Percentiles rank a stretch among this genome's conserved stretches.
These are phyloP conservation scores for Haplosporangium gracile DNA, from an alignment of 192 early-diverging fungal genomes.

Conservation along the genomic window DNA sequence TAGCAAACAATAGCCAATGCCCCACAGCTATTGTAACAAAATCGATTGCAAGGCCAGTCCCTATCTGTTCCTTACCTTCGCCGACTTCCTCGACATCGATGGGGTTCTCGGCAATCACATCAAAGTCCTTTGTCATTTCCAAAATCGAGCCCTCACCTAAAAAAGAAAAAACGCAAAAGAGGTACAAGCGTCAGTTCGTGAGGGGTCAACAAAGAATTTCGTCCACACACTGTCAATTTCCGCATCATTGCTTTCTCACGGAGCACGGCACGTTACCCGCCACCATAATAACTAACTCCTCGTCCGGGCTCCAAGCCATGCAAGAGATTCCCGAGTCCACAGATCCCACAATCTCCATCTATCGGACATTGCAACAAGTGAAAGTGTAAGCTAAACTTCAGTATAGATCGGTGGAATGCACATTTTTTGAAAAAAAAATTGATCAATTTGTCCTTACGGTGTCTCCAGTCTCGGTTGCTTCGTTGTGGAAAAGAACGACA, in stretches of 20 bases:
- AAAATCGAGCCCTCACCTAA: conserved; percentile 74
- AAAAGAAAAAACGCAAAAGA: conserved; percentile 4
- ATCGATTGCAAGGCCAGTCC: neutral
- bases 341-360: conserved; percentile 78
- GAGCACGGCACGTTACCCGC: conserved; percentile 64
- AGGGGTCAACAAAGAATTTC: neutral
- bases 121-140: conserved; percentile 95
- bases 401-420: neutral
- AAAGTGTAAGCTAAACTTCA: neutral
- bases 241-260: neutral
- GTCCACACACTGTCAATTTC: neutral
- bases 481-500: conserved; percentile 64
- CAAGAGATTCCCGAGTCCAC: conserved; percentile 81
- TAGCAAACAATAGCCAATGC: neutral
- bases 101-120: conserved; percentile 86
- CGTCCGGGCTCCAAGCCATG: conserved; percentile 91
- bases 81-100: conserved; percentile 77
- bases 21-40: neutral
- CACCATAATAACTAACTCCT: conserved; percentile 85
- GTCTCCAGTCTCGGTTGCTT: conserved; percentile 56
- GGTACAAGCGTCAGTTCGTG: neutral
- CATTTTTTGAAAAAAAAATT: neutral
- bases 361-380: conserved; percentile 2
- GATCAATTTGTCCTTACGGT: conserved; percentile 5
- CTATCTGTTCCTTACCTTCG: conserved; percentile 61